Conservation (phyloP, 495 filamentous ascomycete genomes). For the Xylaria telfairii region DNA sequence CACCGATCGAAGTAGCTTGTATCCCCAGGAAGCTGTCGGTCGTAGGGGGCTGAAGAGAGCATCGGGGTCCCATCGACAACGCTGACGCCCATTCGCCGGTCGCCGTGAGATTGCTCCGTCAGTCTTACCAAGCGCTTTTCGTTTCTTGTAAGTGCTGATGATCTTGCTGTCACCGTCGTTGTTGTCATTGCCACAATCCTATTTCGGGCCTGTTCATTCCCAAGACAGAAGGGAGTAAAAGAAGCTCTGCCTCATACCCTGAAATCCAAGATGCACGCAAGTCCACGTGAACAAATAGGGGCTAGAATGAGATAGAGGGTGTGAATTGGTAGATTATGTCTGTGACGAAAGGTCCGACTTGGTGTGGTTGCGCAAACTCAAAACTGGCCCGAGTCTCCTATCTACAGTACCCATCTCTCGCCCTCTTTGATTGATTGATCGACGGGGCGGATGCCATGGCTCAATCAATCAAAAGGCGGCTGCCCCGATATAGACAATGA, state of each 20-base stretch:
- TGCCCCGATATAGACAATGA: slow-evolving; percentile 22
- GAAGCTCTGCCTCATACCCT: not conserved
- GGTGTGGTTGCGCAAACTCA: slow-evolving; percentile 25
- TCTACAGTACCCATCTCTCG: not conserved
- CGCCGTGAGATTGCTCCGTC: slow-evolving; percentile 7
- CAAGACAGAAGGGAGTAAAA: not conserved
- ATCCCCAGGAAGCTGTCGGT: not conserved
- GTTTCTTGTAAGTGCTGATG: slow-evolving; percentile 14
- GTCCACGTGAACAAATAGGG: not conserved
- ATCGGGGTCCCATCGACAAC: slow-evolving; percentile 2
- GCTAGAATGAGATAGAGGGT: not conserved
- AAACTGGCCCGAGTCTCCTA: slow-evolving; percentile 10
- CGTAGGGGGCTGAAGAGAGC: slow-evolving; percentile 19
- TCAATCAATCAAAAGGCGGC: slow-evolving; percentile 21
- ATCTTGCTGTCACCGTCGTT: slow-evolving; percentile 1
- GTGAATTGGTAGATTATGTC: slow-evolving; percentile 2
- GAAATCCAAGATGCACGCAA: slow-evolving; percentile 8
- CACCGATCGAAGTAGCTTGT: slow-evolving; percentile 4
- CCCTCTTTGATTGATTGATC: slow-evolving; percentile 21
- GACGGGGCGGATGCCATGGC: slow-evolving; percentile 2
- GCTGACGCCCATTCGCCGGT: not conserved
- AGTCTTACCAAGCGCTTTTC: not conserved
- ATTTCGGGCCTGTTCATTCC: not conserved
- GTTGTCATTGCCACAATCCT: slow-evolving; percentile 1
- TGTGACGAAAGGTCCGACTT: slow-evolving; percentile 15